phyloP scores from a whole-genome alignment of 2,329 filamentous ascomycete genomes.

The Penicillium hordei region DNA sequence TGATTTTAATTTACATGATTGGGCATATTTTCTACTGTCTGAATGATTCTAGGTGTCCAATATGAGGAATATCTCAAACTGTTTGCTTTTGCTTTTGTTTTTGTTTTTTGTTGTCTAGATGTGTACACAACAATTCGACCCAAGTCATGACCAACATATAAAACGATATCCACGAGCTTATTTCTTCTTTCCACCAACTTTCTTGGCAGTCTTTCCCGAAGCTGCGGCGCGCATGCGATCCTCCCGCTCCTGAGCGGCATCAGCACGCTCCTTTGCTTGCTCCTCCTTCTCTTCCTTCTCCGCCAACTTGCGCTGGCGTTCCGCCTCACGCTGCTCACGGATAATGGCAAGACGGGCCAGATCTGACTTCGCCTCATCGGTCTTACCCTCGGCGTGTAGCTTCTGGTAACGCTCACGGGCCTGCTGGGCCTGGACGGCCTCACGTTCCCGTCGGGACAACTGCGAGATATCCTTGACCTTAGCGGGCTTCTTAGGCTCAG shows the following conservation, averaged over 20 bases:
- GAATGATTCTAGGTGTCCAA: background rate
- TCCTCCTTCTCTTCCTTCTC: constrained; percentile 58
- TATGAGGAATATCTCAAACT: constrained; percentile 5
- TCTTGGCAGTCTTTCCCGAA: constrained; percentile 35
- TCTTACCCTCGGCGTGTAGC: constrained; percentile 91
- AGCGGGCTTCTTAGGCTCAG: constrained; percentile 43
- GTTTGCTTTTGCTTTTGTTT: background rate
- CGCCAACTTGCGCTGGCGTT: constrained; percentile 77
- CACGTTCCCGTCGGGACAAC: constrained; percentile 66
- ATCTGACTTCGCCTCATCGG: constrained; percentile 89
- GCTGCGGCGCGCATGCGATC: constrained; percentile 42
- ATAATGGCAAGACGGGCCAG: constrained; percentile 79
- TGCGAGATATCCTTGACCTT: constrained; percentile 51
- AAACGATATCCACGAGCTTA: constrained; percentile 2
- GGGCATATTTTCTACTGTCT: constrained; percentile 4
- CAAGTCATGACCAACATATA: constrained; percentile 4
- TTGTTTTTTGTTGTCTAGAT: constrained; percentile 1
- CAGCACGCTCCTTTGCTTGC: constrained; percentile 38
- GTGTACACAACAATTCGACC: background rate
- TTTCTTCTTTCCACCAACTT: constrained; percentile 35
- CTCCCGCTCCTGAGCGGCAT: constrained; percentile 38
- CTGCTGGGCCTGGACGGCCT: constrained; percentile 82
- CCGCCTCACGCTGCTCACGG: constrained; percentile 79
- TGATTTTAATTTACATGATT: constrained; percentile 13
- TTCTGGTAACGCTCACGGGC: constrained; percentile 90